Evolutionary conservation across 768 basidiomycete species (phyloP).

Genomic region (Naganishia onofrii): DNA sequence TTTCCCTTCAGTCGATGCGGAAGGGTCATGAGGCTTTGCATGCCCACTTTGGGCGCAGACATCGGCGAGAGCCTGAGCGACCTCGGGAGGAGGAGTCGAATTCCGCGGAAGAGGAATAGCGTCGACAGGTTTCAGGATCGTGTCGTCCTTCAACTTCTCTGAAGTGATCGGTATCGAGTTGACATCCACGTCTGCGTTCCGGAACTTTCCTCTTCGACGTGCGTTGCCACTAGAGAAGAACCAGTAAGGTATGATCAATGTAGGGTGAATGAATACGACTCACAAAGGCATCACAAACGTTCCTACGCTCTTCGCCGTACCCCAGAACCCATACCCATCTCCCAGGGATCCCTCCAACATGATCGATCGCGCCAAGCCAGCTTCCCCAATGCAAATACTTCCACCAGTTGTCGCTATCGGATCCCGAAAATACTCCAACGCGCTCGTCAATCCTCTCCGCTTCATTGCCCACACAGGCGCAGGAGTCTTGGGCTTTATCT

Average conservation of each 20-base stretch:
- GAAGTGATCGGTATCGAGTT: neutral
- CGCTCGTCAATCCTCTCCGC: constrained; percentile 34
- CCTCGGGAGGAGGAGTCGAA: neutral
- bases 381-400: constrained; percentile 41
- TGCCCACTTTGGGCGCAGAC: neutral
- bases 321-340: constrained; percentile 40
- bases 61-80: neutral
- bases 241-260: neutral
- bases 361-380: constrained; percentile 43
- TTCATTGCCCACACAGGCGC: constrained; percentile 45
- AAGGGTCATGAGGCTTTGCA: neutral
- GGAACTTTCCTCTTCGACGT: neutral
- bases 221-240: neutral
- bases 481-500: neutral
- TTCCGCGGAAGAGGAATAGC: constrained; percentile 3
- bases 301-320: constrained; percentile 35
- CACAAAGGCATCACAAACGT: constrained; percentile 42
- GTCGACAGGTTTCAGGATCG: constrained; percentile 7
- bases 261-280: constrained; percentile 22
- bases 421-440: constrained; percentile 40
- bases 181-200: neutral
- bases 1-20: neutral
- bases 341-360: constrained; percentile 42
- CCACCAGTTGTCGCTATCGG: constrained; percentile 40
- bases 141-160: neutral